These are phyloP conservation scores for Diplodia scrobiculata DNA, from an alignment of 2,329 filamentous ascomycete species.

Conservation along the genomic window DNA sequence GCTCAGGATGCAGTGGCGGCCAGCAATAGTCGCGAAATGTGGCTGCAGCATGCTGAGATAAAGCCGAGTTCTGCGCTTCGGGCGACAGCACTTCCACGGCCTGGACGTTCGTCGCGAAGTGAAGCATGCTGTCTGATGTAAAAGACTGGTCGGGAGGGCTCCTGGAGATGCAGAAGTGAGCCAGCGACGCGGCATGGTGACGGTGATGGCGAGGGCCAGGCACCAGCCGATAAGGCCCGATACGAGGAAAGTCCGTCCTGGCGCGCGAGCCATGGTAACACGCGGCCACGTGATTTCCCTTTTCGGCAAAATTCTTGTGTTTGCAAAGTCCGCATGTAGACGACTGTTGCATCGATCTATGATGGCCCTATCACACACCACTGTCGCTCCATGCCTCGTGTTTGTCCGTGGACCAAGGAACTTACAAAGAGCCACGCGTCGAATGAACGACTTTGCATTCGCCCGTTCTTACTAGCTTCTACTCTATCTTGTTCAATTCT, in stretches of 20 bases:
- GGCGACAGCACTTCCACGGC: neutral
- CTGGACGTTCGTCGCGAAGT: neutral
- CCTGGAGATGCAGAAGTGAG: neutral
- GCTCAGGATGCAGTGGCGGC: slow-evolving; percentile 7
- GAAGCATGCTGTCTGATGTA: neutral
- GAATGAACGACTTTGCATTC: neutral
- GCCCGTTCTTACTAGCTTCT: neutral
- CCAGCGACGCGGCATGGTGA: neutral
- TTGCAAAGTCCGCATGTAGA: neutral
- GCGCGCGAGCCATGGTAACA: neutral
- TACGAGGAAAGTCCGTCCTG: neutral
- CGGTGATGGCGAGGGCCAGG: neutral
- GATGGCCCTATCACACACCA: neutral
- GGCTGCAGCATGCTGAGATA: neutral
- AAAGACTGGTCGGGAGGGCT: neutral
- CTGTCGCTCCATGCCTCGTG: neutral
- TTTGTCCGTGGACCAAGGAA: neutral
- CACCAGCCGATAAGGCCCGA: neutral
- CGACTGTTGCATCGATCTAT: neutral
- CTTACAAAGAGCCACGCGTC: neutral
- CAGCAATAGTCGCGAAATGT: slow-evolving; percentile 10
- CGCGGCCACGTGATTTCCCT: neutral
- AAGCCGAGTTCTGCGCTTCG: neutral
- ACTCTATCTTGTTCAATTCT: neutral
- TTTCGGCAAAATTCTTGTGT: neutral